These are phyloP conservation scores for Lepraria neglecta DNA, from an alignment of 495 filamentous ascomycete genomes.

Conservation along the genomic window DNA sequence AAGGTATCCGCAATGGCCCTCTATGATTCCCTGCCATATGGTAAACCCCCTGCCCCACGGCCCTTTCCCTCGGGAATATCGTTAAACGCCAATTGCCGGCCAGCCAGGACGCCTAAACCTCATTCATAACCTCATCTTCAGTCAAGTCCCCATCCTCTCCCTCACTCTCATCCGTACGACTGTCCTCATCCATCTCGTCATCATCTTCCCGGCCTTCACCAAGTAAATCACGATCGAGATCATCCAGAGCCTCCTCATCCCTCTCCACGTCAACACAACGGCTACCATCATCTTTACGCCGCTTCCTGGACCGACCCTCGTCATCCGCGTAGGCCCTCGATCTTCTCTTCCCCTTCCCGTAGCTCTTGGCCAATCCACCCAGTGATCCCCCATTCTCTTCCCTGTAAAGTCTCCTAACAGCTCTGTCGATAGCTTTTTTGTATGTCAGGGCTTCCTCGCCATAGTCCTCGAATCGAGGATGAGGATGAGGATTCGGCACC, in stretches of 20 bases:
- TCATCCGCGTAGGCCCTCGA: slow-evolving; percentile 23
- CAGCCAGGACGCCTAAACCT: slow-evolving; percentile 11
- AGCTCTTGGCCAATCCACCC: slow-evolving; percentile 30
- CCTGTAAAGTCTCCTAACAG: slow-evolving; percentile 60
- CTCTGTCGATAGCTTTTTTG: slow-evolving; percentile 63
- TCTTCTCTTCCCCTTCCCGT: slow-evolving; percentile 30
- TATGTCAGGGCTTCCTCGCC: slow-evolving; percentile 72
- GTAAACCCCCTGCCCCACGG: background rate
- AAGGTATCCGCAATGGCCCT: too few species aligned
- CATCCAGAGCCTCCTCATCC: slow-evolving; percentile 43
- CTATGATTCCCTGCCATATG: too few species aligned
- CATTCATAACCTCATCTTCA: slow-evolving; percentile 32
- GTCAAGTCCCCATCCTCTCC: slow-evolving; percentile 41
- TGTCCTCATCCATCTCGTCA: slow-evolving; percentile 36
- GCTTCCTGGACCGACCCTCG: slow-evolving; percentile 21
- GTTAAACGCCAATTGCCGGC: background rate
- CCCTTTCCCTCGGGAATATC: background rate
- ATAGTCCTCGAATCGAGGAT: slow-evolving; percentile 60
- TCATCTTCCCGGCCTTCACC: slow-evolving; percentile 45
- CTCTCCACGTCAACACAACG: slow-evolving; percentile 30
- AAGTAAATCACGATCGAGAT: slow-evolving; percentile 47
- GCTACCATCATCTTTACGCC: slow-evolving; percentile 2
- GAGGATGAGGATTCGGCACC: slow-evolving; percentile 50
- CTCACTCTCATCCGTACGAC: slow-evolving; percentile 31
- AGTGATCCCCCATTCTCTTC: slow-evolving; percentile 19